Conservation (phyloP, 345 rosid species). For the Pugionium dolabratum region DNA sequence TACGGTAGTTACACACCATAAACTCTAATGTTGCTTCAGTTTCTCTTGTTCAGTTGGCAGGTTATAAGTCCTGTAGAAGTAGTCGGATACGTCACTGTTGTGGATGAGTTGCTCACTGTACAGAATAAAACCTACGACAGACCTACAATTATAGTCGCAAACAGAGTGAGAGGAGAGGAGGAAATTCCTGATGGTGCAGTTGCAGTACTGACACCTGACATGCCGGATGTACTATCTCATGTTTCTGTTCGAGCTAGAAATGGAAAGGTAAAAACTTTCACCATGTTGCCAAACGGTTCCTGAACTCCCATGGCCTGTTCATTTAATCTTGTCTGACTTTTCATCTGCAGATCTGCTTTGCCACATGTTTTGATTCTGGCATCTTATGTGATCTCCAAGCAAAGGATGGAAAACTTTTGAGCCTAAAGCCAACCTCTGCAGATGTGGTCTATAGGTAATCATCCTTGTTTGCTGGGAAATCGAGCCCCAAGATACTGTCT, state of each 20-base stretch:
- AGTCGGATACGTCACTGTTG: conserved; percentile 77
- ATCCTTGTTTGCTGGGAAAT: conserved; percentile 27
- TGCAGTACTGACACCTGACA: conserved; percentile 96
- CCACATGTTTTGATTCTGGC: conserved; percentile 91
- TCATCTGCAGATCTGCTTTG: conserved; percentile 86
- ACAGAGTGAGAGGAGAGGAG: conserved; percentile 93
- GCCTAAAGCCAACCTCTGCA: conserved; percentile 75
- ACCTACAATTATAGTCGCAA: conserved; percentile 91
- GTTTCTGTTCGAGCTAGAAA: conserved; percentile 99
- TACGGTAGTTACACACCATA: not conserved
- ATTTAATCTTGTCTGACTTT: conserved; percentile 28
- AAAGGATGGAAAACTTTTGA: conserved; percentile 71
- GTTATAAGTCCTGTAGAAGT: conserved; percentile 94
- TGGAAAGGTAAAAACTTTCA: conserved; percentile 65
- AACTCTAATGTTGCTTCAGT: conserved; percentile 33
- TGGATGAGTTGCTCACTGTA: conserved; percentile 78
- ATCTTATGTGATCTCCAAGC: conserved; percentile 71
- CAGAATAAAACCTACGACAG: conserved; percentile 76
- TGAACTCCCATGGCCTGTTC: conserved; percentile 25
- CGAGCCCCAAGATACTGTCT: not conserved
- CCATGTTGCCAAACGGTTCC: conserved; percentile 16
- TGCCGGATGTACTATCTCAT: conserved; percentile 99
- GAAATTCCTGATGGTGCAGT: conserved; percentile 97
- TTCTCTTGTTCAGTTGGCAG: conserved; percentile 85
- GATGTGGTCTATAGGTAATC: conserved; percentile 75